Evolutionary conservation across 352 stramenopile genomes (phyloP), one percentile per base, ranked within the genome.

Genomic region (Pythium dissimile): DNA sequence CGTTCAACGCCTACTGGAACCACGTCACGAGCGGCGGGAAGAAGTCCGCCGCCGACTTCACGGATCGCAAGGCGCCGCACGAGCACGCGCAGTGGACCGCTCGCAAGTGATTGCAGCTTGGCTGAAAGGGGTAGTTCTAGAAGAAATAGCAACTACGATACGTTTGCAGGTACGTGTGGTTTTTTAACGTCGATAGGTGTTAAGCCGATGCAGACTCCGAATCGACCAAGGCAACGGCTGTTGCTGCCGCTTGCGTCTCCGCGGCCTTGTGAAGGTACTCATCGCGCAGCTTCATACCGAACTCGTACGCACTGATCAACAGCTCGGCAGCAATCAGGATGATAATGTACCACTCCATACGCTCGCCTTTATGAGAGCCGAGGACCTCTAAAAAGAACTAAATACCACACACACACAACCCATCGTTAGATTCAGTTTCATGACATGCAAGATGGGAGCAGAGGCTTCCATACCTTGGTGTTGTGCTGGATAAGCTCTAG

Each of bases 281-380:
- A 42, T 86, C 84, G 43, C 76, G 67, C 23, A 92, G 65, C 64
- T 90, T 90, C 74, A 90, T 80, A 31, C 78, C 59, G 31, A 94
- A 67, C 51, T 91, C 82, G 61, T 92, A 95, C 27, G 86, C 62
- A 46, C 79, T 96, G 62, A 99, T 84, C 26, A 92, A 72, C 30
- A 97, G 89, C 73, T 99, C 96, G 20, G 96, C 89, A 16, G 84
- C 80, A 67, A 99, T 98, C 16, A 99, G 68, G 37, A 97, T 89
- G 78, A 99, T 98, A 76, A 99, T 98, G 59, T 98, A 98, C 95
- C 95, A 98, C 75, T 99, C 96, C 66, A 98, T 80, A 46, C 86
- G 83, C 57, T 91, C 79, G 56, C 86, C 85, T 73, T 99, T 98
- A 71, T 99, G 88, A 26, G 94, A 88, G 39, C 96, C 81, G n/a